Base-by-base conservation (phyloP, 805 yeast genomes). In the Candida succiphila region DNA sequence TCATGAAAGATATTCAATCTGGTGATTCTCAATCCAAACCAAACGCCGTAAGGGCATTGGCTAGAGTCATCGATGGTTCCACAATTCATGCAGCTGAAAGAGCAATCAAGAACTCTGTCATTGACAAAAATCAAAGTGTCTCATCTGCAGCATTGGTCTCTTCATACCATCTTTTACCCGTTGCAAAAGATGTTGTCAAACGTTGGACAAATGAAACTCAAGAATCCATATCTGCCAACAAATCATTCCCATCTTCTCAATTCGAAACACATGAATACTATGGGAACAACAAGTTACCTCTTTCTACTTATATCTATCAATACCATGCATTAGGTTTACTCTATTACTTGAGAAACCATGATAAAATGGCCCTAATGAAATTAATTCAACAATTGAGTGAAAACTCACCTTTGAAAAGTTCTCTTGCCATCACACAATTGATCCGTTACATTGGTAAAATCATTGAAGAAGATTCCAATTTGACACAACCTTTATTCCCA, bases 1-100 rank as follows among this genome's bases (percentile, higher is more conserved):
- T 92, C 52, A 92, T 92, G 96, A 88, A 88, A 61, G 98, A 92
- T 61, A 85, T 92, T 35, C 96, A 94, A 61, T 79, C 78, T 44
- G 89, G 89, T 37, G 94, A 85, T 38, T 65, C 75, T 42, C 65
- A 86, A 40, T 87, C 81, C 60, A 86, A 87, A 52, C 96, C 98
- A 36, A 82, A 92, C 54, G 97, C 98, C 17, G 81, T 92, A 42
- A 77, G 98, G 57, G 82, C 97, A 0, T 69, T 92, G 49, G 76
- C 88, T 16, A 74, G 94, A 43, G 95, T 92, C 25, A 69, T 92
- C 51, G 98, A 92, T 56, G 82, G 78, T 17, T 69, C 86, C 22
- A 88, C 95, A 8, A 94, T 94, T 30, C 88, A 86, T 46, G 84
- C 95, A 28, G 83, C 94, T 29, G 98, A 92, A 61, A 75, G 98